Conservation (phyloP, 306 rosid genomes). For the Potentilla sterilis region DNA sequence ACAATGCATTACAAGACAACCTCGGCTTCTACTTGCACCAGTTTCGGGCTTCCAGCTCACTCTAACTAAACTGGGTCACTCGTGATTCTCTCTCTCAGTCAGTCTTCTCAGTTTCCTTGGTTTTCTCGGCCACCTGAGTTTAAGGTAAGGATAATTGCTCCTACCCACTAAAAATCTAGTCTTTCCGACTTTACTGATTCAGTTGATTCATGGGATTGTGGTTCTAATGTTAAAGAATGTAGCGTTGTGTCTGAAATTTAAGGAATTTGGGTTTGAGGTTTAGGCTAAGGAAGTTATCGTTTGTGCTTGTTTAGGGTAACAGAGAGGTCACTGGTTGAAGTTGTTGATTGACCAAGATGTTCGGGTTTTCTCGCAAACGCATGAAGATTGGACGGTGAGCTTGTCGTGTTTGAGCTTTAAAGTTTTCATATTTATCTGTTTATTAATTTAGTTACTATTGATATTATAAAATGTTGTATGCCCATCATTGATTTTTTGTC, state of each 20-base stretch:
- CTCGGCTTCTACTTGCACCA: neutral
- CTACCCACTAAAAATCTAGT: neutral
- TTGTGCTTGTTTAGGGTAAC: constrained; percentile 20
- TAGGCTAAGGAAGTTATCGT: neutral
- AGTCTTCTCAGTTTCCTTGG: constrained; percentile 19
- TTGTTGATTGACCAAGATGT: constrained; percentile 45
- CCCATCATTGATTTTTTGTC: neutral
- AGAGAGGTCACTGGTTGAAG: neutral
- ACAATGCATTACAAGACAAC: neutral
- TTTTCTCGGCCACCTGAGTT: constrained; percentile 34
- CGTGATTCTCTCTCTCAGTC: constrained; percentile 1
- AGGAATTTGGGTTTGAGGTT: constrained; percentile 14
- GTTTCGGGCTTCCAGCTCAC: constrained; percentile 25
- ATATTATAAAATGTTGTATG: neutral
- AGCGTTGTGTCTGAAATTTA: constrained; percentile 9
- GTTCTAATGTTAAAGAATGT: neutral
- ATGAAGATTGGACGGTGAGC: constrained; percentile 71
- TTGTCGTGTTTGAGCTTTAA: neutral
- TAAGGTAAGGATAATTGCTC: constrained; percentile 3
- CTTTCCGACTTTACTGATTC: neutral
- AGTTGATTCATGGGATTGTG: neutral
- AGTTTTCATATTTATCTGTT: neutral
- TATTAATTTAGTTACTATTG: neutral
- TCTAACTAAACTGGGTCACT: neutral
- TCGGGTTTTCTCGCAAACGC: constrained; percentile 86